Percentiles rank a stretch among this genome's conserved stretches.
These are phyloP conservation scores for Populus alba DNA, from an alignment of 345 rosid genomes.

Conservation along the genomic window DNA sequence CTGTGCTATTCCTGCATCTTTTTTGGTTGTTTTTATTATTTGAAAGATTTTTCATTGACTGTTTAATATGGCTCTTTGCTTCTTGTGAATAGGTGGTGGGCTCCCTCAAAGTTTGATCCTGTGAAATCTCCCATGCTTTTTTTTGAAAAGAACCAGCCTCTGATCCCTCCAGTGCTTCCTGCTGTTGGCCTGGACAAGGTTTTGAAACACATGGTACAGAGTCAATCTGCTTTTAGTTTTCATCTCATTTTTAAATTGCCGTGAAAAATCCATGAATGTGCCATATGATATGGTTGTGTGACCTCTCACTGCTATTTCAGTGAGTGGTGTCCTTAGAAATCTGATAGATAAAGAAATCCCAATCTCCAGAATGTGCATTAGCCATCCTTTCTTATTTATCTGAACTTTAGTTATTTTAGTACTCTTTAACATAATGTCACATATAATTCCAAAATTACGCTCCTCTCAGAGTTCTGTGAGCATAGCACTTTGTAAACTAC, in stretches of 20 bases:
- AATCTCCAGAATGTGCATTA: not conserved
- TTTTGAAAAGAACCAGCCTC: conserved; percentile 64
- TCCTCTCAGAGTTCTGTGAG: not conserved
- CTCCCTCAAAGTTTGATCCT: conserved; percentile 89
- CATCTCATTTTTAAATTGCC: not conserved
- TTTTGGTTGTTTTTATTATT: not conserved
- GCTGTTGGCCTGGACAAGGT: conserved; percentile 69
- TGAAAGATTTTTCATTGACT: conserved; percentile 1
- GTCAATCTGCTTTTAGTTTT: not conserved
- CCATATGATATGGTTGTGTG: not conserved
- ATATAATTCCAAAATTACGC: not conserved
- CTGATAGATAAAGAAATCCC: not conserved
- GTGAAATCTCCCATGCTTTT: conserved; percentile 84
- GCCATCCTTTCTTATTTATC: not conserved
- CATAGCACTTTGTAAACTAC: no score
- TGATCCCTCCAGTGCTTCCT: conserved; percentile 67
- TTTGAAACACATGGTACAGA: conserved; percentile 64
- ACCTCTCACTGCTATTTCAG: not conserved
- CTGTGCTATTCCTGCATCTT: not conserved
- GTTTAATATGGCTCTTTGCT: conserved; percentile 9
- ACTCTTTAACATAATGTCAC: not conserved
- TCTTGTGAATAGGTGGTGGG: conserved; percentile 76
- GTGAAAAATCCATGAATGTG: not conserved
- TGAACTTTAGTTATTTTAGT: not conserved
- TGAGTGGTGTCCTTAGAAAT: not conserved